Conservation (phyloP, 1,139 yeast species). For the Citeromyces hawaiiensis region DNA sequence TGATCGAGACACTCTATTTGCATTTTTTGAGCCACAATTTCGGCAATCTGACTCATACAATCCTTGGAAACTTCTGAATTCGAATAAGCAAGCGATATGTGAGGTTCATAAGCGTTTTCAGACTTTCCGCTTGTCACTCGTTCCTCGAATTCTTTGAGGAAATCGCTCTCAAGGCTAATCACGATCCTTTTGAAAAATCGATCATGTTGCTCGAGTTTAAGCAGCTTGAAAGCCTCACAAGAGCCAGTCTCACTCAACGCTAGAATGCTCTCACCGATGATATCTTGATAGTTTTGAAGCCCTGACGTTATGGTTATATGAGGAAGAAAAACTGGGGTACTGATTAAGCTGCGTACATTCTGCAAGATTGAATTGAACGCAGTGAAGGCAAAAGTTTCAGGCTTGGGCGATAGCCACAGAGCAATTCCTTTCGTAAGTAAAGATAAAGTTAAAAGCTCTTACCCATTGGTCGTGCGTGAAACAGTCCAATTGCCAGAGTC, state of each 20-base stretch:
- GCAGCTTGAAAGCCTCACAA: background rate
- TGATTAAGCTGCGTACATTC: background rate
- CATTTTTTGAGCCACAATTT: background rate
- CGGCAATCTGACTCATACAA: background rate
- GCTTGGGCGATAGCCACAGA: constrained; percentile 2
- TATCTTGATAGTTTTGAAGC: background rate
- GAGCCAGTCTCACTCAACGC: background rate
- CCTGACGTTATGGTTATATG: constrained; percentile 4
- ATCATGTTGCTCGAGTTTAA: background rate
- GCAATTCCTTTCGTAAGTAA: constrained; percentile 3
- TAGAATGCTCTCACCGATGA: background rate
- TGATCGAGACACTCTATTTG: background rate
- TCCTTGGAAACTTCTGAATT: background rate
- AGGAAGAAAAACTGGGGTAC: constrained; percentile 1
- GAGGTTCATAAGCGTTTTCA: constrained; percentile 3
- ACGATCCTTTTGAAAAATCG: constrained; percentile 3
- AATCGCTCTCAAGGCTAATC: background rate
- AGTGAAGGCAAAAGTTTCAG: background rate
- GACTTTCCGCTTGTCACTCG: background rate
- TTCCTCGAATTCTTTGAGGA: background rate
- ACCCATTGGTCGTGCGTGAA: no score
- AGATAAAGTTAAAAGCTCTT: no score
- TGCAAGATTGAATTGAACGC: background rate
- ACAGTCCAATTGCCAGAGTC: no score
- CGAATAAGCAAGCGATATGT: constrained; percentile 3